phyloP scores from a whole-genome alignment of 805 yeast species.

The Candida hungchunana region DNA sequence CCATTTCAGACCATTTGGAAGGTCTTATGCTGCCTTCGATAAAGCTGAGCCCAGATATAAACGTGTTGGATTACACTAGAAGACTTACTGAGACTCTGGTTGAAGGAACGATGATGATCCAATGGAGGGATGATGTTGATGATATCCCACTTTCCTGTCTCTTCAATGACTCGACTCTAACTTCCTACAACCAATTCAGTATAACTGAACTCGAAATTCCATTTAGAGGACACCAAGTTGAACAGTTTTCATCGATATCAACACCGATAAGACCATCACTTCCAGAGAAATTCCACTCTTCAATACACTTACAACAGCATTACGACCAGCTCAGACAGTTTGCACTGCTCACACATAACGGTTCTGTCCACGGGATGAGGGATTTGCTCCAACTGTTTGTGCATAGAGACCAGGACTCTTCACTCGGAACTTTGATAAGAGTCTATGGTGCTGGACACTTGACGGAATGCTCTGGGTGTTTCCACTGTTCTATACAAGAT shows the following conservation, averaged over 20 bases:
- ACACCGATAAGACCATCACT: background rate
- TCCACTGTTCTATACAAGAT: constrained; percentile 2
- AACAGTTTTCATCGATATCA: background rate
- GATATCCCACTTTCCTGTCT: background rate
- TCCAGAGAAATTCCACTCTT: background rate
- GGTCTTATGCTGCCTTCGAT: constrained; percentile 3
- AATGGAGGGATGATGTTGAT: background rate
- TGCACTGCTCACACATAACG: constrained; percentile 4
- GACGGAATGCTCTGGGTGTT: constrained; percentile 6
- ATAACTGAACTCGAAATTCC: background rate
- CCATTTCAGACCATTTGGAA: background rate
- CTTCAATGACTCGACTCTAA: background rate
- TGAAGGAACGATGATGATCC: constrained; percentile 5
- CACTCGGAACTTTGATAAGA: constrained; percentile 1
- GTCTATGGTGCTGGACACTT: constrained; percentile 7
- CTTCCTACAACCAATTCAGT: constrained; percentile 1
- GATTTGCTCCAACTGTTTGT: constrained; percentile 3
- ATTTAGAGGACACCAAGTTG: constrained; percentile 4
- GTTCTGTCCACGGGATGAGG: constrained; percentile 3
- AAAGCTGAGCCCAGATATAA: constrained; percentile 3
- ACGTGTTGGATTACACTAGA: constrained; percentile 6
- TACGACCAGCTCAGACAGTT: constrained; percentile 4
- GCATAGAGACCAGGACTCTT: constrained; percentile 4
- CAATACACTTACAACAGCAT: constrained; percentile 3
- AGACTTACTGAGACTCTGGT: constrained; percentile 2